Percentiles rank a stretch among this genome's conserved stretches.
These are phyloP conservation scores for Pseudopithomyces chartarum DNA, from an alignment of 2,329 filamentous ascomycete species.

Conservation along the genomic window DNA sequence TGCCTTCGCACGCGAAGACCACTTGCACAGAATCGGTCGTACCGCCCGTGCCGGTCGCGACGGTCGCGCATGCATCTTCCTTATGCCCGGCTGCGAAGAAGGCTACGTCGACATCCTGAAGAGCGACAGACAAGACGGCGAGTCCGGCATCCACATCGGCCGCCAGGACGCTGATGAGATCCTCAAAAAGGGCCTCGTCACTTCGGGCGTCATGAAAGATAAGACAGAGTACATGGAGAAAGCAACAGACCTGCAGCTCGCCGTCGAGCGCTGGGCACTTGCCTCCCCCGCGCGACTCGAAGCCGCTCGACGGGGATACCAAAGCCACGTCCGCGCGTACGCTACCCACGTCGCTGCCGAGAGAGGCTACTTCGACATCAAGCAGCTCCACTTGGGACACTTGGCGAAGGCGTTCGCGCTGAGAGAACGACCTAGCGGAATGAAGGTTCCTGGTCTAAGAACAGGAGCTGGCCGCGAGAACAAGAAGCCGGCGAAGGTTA, in stretches of 20 bases:
- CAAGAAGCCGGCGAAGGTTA: constrained; percentile 47
- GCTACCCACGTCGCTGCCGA: constrained; percentile 90
- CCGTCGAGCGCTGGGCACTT: constrained; percentile 68
- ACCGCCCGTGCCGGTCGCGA: constrained; percentile 91
- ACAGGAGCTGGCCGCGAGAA: constrained; percentile 48
- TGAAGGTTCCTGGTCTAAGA: constrained; percentile 60
- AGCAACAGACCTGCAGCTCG: constrained; percentile 70
- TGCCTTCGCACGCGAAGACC: constrained; percentile 89
- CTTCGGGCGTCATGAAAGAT: constrained; percentile 34
- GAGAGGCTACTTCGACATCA: constrained; percentile 87
- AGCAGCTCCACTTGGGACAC: constrained; percentile 87
- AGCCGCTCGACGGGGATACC: constrained; percentile 81
- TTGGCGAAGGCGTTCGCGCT: constrained; percentile 91
- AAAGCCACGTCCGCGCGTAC: constrained; percentile 91
- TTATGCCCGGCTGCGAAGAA: constrained; percentile 89
- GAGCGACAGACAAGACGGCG: constrained; percentile 67
- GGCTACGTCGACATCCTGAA: constrained; percentile 82
- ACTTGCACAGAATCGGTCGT: constrained; percentile 91
- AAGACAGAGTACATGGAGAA: constrained; percentile 66
- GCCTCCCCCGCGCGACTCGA: constrained; percentile 73
- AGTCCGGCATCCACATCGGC: constrained; percentile 63
- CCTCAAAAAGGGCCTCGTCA: constrained; percentile 66
- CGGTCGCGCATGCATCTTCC: constrained; percentile 85
- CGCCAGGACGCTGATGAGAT: constrained; percentile 69
- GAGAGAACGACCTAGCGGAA: constrained; percentile 84